phyloP scores from a whole-genome alignment of 2,329 filamentous ascomycete species.

The Sporothrix mexicana region DNA sequence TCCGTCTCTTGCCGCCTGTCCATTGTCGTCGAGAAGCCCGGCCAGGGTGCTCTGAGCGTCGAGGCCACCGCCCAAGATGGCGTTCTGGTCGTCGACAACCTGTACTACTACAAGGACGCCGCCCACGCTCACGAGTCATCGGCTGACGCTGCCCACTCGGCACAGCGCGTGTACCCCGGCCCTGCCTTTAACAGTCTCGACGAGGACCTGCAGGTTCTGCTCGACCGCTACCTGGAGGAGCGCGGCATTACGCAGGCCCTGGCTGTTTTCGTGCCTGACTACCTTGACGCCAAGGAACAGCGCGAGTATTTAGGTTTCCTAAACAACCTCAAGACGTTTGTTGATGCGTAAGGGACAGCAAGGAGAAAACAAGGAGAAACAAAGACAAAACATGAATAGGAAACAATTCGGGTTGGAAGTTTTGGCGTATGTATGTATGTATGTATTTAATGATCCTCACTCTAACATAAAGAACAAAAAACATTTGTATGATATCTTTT shows the following conservation, averaged over 20 bases:
- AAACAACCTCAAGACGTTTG: conserved; percentile 82
- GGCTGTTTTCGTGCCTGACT: conserved; percentile 90
- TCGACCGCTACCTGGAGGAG: conserved; percentile 95
- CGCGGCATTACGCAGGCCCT: conserved; percentile 86
- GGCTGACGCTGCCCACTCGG: conserved; percentile 76
- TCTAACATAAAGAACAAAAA: conserved; percentile 26
- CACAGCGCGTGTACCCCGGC: conserved; percentile 82
- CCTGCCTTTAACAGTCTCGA: conserved; percentile 94
- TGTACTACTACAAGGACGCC: conserved; percentile 83
- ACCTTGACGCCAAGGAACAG: conserved; percentile 98
- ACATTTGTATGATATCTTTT: not conserved
- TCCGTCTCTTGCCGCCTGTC: conserved; percentile 82
- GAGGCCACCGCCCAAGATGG: conserved; percentile 88
- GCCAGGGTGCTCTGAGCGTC: conserved; percentile 83
- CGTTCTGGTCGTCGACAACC: conserved; percentile 83
- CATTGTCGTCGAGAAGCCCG: conserved; percentile 86
- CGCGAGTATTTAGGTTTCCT: conserved; percentile 94
- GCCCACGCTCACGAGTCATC: conserved; percentile 76
- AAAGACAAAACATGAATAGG: not conserved
- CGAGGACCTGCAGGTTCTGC: conserved; percentile 88
- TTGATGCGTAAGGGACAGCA: conserved; percentile 64
- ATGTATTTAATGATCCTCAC: conserved; percentile 33
- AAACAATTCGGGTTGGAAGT: not conserved
- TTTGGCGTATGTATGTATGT: conserved; percentile 19
- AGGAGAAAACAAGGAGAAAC: conserved; percentile 15